Evolutionary conservation across 2,329 filamentous ascomycete species (phyloP).

Genomic region (Macroventuria anomochaeta): DNA sequence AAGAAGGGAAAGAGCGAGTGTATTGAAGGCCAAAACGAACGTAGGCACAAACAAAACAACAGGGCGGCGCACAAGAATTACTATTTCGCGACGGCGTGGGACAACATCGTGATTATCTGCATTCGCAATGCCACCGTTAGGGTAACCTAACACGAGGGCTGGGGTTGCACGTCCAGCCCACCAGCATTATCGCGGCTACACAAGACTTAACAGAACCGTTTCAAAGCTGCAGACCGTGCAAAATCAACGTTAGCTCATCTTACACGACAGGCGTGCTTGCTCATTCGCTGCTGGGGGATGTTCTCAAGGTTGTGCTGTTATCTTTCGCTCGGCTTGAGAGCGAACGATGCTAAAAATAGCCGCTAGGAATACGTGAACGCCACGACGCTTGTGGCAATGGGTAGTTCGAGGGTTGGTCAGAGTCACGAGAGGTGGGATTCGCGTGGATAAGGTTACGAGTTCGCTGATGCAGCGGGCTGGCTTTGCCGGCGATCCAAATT

Average conservation of each 20-base stretch:
- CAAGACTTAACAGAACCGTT: constrained; percentile 28
- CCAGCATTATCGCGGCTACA: constrained; percentile 26
- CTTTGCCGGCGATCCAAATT: constrained; percentile 17
- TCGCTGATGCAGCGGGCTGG: constrained; percentile 13
- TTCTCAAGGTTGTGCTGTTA: constrained; percentile 25
- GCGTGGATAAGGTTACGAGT: constrained; percentile 15
- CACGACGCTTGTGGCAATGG: constrained; percentile 26
- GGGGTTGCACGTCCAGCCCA: constrained; percentile 30
- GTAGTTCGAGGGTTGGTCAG: constrained; percentile 8
- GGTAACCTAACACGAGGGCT: constrained; percentile 19
- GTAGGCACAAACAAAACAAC: constrained; percentile 24
- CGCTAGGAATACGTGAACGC: constrained; percentile 19
- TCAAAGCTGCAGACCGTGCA: constrained; percentile 32
- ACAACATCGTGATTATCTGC: constrained; percentile 33
- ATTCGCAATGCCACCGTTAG: constrained; percentile 26
- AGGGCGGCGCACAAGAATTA: constrained; percentile 24
- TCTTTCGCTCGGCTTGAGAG: constrained; percentile 8
- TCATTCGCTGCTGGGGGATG: constrained; percentile 30
- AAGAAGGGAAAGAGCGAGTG: constrained; percentile 3
- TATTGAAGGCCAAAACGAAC: constrained; percentile 13
- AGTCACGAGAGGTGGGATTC: constrained; percentile 19
- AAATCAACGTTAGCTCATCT: constrained; percentile 28
- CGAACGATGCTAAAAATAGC: constrained; percentile 5
- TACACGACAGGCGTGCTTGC: constrained; percentile 31
- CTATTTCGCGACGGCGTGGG: constrained; percentile 30